These are phyloP conservation scores for Lactifluus volemus DNA, from an alignment of 768 basidiomycete species.

Conservation along the genomic window DNA sequence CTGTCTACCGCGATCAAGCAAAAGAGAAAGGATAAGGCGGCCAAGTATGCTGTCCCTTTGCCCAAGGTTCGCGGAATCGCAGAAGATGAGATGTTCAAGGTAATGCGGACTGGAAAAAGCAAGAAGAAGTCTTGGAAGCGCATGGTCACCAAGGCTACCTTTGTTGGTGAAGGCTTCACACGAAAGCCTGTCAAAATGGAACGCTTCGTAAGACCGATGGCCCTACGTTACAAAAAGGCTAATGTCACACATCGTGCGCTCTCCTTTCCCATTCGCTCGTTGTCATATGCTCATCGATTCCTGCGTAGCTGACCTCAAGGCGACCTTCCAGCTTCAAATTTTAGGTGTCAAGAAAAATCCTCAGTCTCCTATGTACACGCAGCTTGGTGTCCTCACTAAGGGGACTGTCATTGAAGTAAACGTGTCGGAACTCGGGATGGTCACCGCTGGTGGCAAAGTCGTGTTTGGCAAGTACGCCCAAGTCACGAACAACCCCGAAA, in stretches of 20 bases:
- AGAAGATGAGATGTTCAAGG: slow-evolving; percentile 99
- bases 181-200: slow-evolving; percentile 99
- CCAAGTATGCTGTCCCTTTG: slow-evolving; percentile 93
- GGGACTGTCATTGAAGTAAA: slow-evolving; percentile 98
- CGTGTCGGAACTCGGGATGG: slow-evolving; percentile 96
- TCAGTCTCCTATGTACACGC: slow-evolving; percentile 96
- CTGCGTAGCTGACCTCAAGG: slow-evolving; percentile 83
- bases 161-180: slow-evolving; percentile 96
- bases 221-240: slow-evolving; percentile 93
- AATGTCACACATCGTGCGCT: slow-evolving; percentile 97
- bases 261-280: not conserved
- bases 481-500: slow-evolving; percentile 91
- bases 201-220: slow-evolving; percentile 95
- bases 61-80: slow-evolving; percentile 97
- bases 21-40: slow-evolving; percentile 97
- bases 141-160: slow-evolving; percentile 99
- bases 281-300: not conserved
- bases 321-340: slow-evolving; percentile 97
- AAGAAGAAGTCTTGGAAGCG: slow-evolving; percentile 98
- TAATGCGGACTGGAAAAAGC: slow-evolving; percentile 94
- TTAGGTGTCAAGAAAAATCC: slow-evolving; percentile 99
- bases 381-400: slow-evolving; percentile 94
- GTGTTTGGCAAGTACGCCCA: slow-evolving; percentile 93
- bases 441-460: slow-evolving; percentile 93
- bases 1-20: slow-evolving; percentile 95